Base-by-base conservation (phyloP, 1,139 yeast genomes). In the Scheffersomyces illinoinensis region DNA sequence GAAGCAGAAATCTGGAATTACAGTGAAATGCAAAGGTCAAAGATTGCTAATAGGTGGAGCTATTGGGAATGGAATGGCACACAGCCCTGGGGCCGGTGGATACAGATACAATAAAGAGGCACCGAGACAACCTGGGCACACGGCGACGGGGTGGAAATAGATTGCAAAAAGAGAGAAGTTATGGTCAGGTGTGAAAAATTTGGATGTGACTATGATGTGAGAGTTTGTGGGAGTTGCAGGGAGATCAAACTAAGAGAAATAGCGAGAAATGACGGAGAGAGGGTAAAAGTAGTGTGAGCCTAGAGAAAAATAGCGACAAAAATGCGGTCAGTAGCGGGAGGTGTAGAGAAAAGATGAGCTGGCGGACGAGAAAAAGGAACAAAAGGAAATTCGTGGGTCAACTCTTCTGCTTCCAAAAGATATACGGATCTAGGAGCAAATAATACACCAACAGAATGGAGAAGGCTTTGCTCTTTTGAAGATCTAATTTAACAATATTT, bases 111-210 rank as follows among this genome's bases (percentile, higher is more conserved):
- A 33, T 23, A 3, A 24, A 50, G 19, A 14, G 33, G 43, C 24
- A 23, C 33, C 53, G 33, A 50, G 24, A 23, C 53, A 19, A 20
- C 4, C 60, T 58, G 18, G 68, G 62, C 21, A 57, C 49, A 8
- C 65, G 59, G 54, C 64, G 63, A 54, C 63, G 56, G 26, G 64
- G 59, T 46, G 65, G 59, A 61, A 60, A 59, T n/a, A 19, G 18
- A 46, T 46, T 20, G 18, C 50, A 19, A 54, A 39, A 19, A 21
- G 50, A 33, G 12, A 53, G 57, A 23, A 33, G 21, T 18, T n/a
- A 26, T 8, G 53, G 33, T 49, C 48, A 49, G 43, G 17, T 33
- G 43, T 33, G 43, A 33, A 33, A 33, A 33, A 33, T 33, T 33
- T 33, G 43, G 43, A 33, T 33, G 4, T 33, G 43, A 33, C 43